These are phyloP conservation scores for Sphaerulina musiva DNA, from an alignment of 2,329 filamentous ascomycete genomes.

Conservation along the genomic window DNA sequence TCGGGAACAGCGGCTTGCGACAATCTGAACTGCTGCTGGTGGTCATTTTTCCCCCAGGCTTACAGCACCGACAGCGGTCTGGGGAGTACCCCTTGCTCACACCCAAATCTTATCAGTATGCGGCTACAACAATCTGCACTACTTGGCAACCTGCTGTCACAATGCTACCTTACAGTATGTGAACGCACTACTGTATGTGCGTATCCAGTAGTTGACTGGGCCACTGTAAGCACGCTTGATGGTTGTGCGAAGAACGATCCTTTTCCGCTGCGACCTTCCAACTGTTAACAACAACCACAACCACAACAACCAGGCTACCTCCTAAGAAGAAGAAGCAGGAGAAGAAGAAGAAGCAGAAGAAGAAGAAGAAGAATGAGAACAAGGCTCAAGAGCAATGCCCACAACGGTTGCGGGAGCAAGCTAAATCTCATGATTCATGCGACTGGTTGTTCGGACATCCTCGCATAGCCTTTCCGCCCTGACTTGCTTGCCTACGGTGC, in stretches of 20 bases:
- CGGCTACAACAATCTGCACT: conserved; percentile 9
- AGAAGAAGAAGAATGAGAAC: background rate
- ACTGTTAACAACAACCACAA: background rate
- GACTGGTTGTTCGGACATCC: conserved; percentile 2
- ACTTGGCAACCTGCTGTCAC: too few species aligned
- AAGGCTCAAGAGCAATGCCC: background rate
- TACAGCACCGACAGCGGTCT: background rate
- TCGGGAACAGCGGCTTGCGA: conserved; percentile 3
- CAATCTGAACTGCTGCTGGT: background rate
- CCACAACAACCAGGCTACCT: too few species aligned
- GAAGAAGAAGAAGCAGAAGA: background rate
- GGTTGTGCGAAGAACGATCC: background rate
- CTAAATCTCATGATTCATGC: background rate
- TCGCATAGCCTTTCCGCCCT: conserved; percentile 11
- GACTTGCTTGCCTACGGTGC: conserved; percentile 8
- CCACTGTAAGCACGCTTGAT: background rate
- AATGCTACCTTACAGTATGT: too few species aligned
- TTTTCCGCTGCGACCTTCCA: background rate
- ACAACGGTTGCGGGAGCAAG: background rate
- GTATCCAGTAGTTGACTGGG: background rate
- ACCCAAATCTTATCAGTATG: conserved; percentile 9
- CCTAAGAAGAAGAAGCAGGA: background rate
- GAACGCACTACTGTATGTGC: background rate
- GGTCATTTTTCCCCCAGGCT: too few species aligned
- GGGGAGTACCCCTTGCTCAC: conserved; percentile 5